Evolutionary conservation across 1,139 yeast genomes (phyloP), one percentile per base, ranked within the genome.

Genomic region (Pneumocystis wakefieldiae): DNA sequence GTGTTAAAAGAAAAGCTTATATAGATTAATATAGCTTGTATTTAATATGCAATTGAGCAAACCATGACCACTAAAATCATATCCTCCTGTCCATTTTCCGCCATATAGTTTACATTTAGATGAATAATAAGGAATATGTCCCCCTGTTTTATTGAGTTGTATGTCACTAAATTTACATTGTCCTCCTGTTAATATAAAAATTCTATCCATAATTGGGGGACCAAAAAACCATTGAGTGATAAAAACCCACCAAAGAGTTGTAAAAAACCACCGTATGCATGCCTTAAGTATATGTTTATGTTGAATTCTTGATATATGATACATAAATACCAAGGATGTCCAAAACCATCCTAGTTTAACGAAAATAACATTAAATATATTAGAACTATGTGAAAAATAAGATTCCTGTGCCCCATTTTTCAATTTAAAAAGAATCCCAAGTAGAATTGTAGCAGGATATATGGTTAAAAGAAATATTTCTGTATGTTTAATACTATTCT

Each of bases 41-140:
- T 32, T 32, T 7, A 32, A 7, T 32, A 32, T 24, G 24, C 24
- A 32, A 48, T 48, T 12, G 24, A 10, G 15, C 32, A 14, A 92
- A 0, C 89, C 87, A 72, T 92, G 98, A 0, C 98, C 98, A 67
- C 94, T 86, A 15, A 97, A 96, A 75, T 92, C 98, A 71, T 89
- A 96, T 0, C 98, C 98, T 0, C 96, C 97, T 10, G 71, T 72
- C 98, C 97, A 91, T 2, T 76, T 68, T 0, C 97, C 97, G 32
- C 81, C 82, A 29, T 81, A 68, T 36, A 75, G 71, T 59, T 90
- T 76, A 71, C 97, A 48, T 48, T 48, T 14, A 4, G 7, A 12
- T 24, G 55, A 48, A 48, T 28, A 48, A 48, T 48, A 10, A 10
- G 17, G 10, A 48, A 10, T 3, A 24, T 48, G 14, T 48, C 14